Base-by-base conservation (phyloP, 495 filamentous ascomycete species). In the Monascus purpureus region DNA sequence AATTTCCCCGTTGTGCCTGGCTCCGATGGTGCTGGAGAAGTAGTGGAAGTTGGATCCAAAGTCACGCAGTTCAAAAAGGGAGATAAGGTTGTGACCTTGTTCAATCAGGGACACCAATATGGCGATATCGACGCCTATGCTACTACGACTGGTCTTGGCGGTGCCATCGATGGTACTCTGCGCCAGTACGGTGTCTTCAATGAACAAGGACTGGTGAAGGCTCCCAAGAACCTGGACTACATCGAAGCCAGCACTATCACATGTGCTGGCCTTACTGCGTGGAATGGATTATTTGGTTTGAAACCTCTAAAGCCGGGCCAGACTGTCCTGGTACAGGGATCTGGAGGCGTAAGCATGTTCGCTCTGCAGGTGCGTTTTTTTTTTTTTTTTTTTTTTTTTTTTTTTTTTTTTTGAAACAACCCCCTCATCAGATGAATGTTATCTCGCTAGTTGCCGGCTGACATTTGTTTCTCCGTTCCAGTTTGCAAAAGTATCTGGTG, bases 401-500 rank as follows among this genome's bases (percentile, higher is more conserved):
- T n/a, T n/a, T n/a, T n/a, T n/a, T n/a, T n/a, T n/a, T n/a, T n/a
- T n/a, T n/a, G n/a, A n/a, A n/a, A n/a, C n/a, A n/a, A n/a, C n/a
- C n/a, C n/a, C n/a, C n/a, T n/a, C n/a, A n/a, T n/a, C n/a, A n/a
- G n/a, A 12, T n/a, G 5, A 5, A 6, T 5, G 13, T 13, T n/a
- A 27, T 3, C 4, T 28, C 32, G 8, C 9, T 2, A 11, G 13
- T 4, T 3, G 25, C 13, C 25, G 4, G 16, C 13, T 7, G 16
- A 17, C 19, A 13, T 7, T 14, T 20, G 13, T 20, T 20, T 4
- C 8, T 17, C 14, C 9, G 12, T 25, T 36, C 17, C 50, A 85
- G 68, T 88, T 90, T 42, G 84, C 84, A 28, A 88, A 84, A 55
- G 80, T 81, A 0, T 80, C 77, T 8, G 82, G 84, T 24, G 84